Base-by-base conservation (phyloP, 345 rosid genomes). In the Capsella bursapastoris region DNA sequence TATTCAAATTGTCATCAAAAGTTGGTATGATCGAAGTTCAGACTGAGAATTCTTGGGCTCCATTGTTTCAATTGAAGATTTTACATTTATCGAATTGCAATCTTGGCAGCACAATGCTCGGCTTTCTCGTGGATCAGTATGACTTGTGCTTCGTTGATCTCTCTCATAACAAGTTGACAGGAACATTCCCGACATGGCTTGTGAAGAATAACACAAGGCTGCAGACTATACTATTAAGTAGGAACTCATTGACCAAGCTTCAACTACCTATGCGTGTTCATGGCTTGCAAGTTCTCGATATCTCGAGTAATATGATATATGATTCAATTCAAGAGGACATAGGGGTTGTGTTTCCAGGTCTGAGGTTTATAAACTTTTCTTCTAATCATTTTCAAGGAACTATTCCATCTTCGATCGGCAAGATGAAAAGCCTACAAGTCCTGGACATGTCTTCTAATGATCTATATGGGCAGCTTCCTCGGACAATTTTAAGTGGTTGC, bases 101-200 rank as follows among this genome's bases (percentile, higher is more conserved):
- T 48, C 55, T 73, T 57, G 59, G 57, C 57, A 68, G 40, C 27
- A 44, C 18, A 34, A 67, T 45, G 29, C 67, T 22, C 6, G 16
- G 32, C 11, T 63, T 76, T 56, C 75, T 76, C 11, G 5, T 57
- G 11, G 25, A 63, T 50, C 80, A 76, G 64, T 50, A 6, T 55
- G 75, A 76, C 10, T 57, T 76, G 57, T 43, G 71, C 37, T 47
- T 45, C 41, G 22, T 64, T 27, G 75, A 76, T 60, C 66, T 76
- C 34, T 76, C 75, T 37, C 6, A 63, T 15, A 70, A 56, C 55
- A 34, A 56, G 1, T 35, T 76, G 70, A 66, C 34, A 9, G 80
- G 75, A 52, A n/a, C 56, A 25, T 70, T 76, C 59, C 80, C 75
- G 0, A 10, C 65, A 15, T 77, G 76, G 80, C 65, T 77, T 40